Evolutionary conservation across 106 monocot genomes (phyloP).

Genomic region (Dendrobium catenatum): DNA sequence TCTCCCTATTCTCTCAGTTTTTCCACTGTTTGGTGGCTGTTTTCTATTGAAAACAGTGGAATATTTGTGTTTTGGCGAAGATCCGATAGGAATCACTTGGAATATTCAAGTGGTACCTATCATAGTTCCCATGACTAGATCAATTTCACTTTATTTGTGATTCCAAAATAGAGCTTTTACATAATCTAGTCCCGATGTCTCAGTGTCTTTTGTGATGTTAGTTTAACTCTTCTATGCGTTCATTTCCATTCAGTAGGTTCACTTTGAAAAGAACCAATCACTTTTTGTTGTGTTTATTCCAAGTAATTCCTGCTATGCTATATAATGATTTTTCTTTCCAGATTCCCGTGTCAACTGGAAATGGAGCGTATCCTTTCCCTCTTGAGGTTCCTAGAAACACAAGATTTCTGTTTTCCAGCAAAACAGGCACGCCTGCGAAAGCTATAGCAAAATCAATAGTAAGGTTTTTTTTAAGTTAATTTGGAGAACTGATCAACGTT

Average conservation of each 20-base stretch:
- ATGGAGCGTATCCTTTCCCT: conserved; percentile 73
- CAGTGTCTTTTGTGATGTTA: neutral
- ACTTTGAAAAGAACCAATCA: neutral
- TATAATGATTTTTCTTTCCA: conserved; percentile 19
- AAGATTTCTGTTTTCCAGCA: conserved; percentile 81
- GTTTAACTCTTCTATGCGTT: neutral
- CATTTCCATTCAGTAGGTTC: neutral
- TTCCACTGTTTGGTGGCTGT: too few species aligned
- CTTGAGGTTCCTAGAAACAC: conserved; percentile 71
- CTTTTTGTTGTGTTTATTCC: neutral
- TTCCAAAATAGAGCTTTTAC: neutral
- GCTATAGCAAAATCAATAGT: conserved; percentile 89
- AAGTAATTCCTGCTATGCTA: neutral
- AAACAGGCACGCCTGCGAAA: conserved; percentile 60
- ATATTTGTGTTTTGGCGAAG: too few species aligned
- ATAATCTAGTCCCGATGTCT: neutral
- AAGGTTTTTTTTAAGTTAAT: conserved; percentile 20
- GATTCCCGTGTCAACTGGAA: conserved; percentile 85
- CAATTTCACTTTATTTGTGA: neutral
- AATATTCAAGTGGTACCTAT: too few species aligned
- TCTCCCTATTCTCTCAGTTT: too few species aligned
- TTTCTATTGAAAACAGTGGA: too few species aligned
- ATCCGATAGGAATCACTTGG: too few species aligned
- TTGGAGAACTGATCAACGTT: neutral
- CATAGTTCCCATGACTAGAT: neutral